Base-by-base conservation (phyloP, 139 green algal genomes). In the Chlorella sp. region DNA sequence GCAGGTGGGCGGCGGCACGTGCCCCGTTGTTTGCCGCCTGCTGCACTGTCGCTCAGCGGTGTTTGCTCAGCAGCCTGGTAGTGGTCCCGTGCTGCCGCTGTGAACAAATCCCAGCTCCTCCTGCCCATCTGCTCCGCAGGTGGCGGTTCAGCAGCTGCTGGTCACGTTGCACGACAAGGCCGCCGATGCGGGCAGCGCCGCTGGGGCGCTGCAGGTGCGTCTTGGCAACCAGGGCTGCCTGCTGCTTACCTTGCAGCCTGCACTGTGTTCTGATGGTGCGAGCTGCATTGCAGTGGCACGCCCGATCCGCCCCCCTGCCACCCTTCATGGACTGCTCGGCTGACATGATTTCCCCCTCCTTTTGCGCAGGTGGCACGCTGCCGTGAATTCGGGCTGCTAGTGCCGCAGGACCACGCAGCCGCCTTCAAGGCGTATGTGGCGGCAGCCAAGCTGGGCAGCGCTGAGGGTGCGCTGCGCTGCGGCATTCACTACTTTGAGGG, bases 311-410 rank as follows among this genome's bases (percentile, higher is more conserved):
- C n/a, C n/a, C n/a, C n/a, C n/a, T n/a, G n/a, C n/a, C n/a, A n/a
- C n/a, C n/a, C n/a, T n/a, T n/a, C n/a, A n/a, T n/a, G n/a, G n/a
- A n/a, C n/a, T n/a, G n/a, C n/a, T n/a, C n/a, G n/a, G n/a, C n/a
- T n/a, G n/a, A n/a, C n/a, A n/a, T n/a, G n/a, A n/a, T n/a, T n/a
- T n/a, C n/a, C n/a, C n/a, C n/a, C n/a, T n/a, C n/a, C 20, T 7
- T 76, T 34, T 78, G 26, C 26, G 54, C 76, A 81, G 76, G 34
- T 69, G 9, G 76, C 76, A 30, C 51, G 76, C 20, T 81, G 76
- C 76, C 76, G 69, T 2, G 76, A 81, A 36, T 58, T 72, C 28
- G 76, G 76, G 19, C 51, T 81, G 22, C 51, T 81, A 5, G 76
- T 81, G 24, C 51, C 76, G 20, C 51, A 69, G 36, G 76, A 81